Evolutionary conservation across 345 rosid genomes (phyloP).

Genomic region (Acer campestre): DNA sequence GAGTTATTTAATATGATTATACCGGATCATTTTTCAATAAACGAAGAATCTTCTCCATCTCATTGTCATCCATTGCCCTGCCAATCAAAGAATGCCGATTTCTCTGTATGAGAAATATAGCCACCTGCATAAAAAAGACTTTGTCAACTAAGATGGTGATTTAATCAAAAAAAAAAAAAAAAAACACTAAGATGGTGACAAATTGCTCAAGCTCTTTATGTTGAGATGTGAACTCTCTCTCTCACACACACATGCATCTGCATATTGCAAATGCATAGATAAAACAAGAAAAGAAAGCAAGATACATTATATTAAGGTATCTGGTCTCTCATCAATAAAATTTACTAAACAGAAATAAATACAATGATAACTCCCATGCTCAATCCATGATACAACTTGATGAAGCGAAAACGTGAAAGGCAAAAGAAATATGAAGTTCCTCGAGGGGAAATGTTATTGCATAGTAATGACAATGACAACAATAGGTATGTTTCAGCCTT

Average conservation of each 20-base stretch:
- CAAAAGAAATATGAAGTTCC: background rate
- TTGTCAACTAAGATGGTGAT: background rate
- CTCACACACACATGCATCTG: background rate
- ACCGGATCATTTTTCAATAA: slow-evolving; percentile 88
- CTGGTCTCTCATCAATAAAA: background rate
- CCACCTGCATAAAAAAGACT: slow-evolving; percentile 54
- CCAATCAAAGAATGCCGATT: slow-evolving; percentile 98
- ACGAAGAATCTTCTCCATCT: slow-evolving; percentile 85
- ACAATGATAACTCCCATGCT: background rate
- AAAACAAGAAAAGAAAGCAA: background rate
- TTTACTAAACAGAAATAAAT: background rate
- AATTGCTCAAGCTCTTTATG: background rate
- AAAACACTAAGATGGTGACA: background rate
- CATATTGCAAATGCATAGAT: background rate
- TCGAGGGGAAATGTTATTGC: background rate
- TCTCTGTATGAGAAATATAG: slow-evolving; percentile 96
- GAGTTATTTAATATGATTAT: slow-evolving; percentile 27
- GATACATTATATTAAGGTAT: background rate
- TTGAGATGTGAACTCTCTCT: background rate
- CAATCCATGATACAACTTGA: background rate
- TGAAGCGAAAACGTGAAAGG: background rate
- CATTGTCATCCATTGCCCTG: slow-evolving; percentile 96
- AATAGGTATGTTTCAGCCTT: no score
- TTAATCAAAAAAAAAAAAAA: no score
- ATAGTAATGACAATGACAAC: background rate